Conservation (phyloP, 2,329 filamentous ascomycete genomes). For the Fusarium pseudograminearum region DNA sequence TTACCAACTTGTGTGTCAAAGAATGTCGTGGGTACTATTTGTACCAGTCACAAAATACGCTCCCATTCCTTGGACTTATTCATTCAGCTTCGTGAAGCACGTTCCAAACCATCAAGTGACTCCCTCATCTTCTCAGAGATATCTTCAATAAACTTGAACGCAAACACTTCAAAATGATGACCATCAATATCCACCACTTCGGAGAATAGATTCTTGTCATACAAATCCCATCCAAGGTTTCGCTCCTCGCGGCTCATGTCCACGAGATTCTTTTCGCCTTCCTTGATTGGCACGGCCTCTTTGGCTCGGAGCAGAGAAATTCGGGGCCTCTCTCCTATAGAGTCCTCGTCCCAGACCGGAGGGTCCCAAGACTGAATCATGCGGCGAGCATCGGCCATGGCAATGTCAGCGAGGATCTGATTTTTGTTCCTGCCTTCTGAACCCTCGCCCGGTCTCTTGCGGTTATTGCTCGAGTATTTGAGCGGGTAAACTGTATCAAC, state of each 20-base stretch:
- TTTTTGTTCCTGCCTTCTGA: constrained; percentile 53
- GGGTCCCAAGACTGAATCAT: constrained; percentile 58
- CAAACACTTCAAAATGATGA: constrained; percentile 65
- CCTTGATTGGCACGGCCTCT: constrained; percentile 54
- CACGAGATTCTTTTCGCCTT: constrained; percentile 50
- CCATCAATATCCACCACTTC: constrained; percentile 63
- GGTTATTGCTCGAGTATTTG: constrained; percentile 30
- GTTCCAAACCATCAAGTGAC: constrained; percentile 38
- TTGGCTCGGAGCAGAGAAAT: constrained; percentile 61
- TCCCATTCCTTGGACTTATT: background rate
- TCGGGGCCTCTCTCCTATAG: constrained; percentile 52
- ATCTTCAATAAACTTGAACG: constrained; percentile 44
- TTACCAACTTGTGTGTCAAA: background rate
- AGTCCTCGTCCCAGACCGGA: constrained; percentile 53
- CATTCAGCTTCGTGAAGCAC: background rate
- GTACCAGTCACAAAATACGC: background rate
- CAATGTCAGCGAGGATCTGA: constrained; percentile 52
- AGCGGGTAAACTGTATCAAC: constrained; percentile 61
- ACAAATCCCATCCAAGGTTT: constrained; percentile 63
- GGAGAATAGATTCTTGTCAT: constrained; percentile 59
- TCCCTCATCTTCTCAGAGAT: constrained; percentile 47
- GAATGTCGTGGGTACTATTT: background rate
- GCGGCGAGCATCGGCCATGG: constrained; percentile 57
- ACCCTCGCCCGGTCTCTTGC: constrained; percentile 29
- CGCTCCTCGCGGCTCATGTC: constrained; percentile 59